Evolutionary conservation across 441 rosid species (phyloP), one percentile per base, ranked within the genome.

Genomic region (Mallotus japonicus): DNA sequence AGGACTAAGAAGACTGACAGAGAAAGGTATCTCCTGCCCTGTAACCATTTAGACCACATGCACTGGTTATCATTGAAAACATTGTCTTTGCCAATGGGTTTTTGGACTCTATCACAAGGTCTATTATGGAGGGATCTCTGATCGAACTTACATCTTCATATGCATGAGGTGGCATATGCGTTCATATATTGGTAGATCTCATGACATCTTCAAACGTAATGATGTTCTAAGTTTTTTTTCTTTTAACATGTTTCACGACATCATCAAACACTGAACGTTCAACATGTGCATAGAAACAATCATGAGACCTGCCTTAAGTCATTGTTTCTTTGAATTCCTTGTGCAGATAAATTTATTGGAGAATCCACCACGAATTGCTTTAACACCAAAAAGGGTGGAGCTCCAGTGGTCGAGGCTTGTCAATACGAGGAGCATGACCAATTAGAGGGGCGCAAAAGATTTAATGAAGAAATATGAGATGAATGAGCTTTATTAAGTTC

Each of bases 1-100:
- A 85, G 83, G 83, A 86, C 74, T 93, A 76, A 70, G 83, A 53
- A 42, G 61, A 42, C 9, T 19, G 22, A 61, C 56, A n/a, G 51
- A 51, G 58, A 37, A 69, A 79, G 83, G 83, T 79, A 69, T 55
- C 72, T 67, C 58, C 49, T 61, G 53, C 56, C 34, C 49, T 16
- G 42, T 34, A 28, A 20, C 59, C 14, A 14, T 5, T 17, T 28
- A 42, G 19, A 28, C 50, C 32, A 20, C 58, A 4, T 28, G 8
- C 32, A 28, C 32, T 28, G 32, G 32, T 28, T 28, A 28, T 28
- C 32, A 20, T 49, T 34, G 47, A 71, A 5, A 32, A 19, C 51
- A 8, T 2, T 28, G 14, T 34, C 22, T 9, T 72, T 7, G 67
- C 60, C 10, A 32, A 61, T n/a, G 59, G 40, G 14, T 28, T 67